Conservation (phyloP, 305 asterid genomes). For the Fraxinus angustifolia region DNA sequence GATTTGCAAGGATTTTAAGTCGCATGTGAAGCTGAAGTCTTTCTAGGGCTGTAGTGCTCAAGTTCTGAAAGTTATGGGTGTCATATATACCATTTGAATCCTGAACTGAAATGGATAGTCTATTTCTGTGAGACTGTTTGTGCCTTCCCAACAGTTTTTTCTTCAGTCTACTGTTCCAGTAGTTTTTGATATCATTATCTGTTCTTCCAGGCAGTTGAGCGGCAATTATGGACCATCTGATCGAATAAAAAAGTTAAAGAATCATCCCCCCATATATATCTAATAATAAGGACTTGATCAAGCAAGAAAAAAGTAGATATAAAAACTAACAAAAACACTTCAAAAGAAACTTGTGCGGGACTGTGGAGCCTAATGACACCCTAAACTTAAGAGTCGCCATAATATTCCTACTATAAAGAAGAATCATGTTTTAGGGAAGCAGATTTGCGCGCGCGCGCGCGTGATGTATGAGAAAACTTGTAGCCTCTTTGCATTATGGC, state of each 20-base stretch:
- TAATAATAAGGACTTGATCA: not conserved
- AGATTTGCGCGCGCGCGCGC: not conserved
- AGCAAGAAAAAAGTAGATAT: not conserved
- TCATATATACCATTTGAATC: constrained; percentile 32
- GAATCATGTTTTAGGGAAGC: not conserved
- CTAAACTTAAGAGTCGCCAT: not conserved
- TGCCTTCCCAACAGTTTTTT: constrained; percentile 66
- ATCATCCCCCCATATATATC: not conserved
- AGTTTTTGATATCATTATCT: constrained; percentile 76
- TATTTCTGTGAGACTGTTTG: constrained; percentile 39
- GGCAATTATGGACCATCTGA: constrained; percentile 75
- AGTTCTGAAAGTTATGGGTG: constrained; percentile 30
- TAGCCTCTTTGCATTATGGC: no score
- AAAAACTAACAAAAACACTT: not conserved
- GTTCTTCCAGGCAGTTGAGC: constrained; percentile 83
- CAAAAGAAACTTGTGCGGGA: not conserved
- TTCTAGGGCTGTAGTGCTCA: constrained; percentile 75
- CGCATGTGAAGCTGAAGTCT: constrained; percentile 84
- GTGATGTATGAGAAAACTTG: not conserved
- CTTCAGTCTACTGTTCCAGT: constrained; percentile 76
- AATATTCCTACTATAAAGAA: not conserved
- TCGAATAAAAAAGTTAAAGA: not conserved
- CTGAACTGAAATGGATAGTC: constrained; percentile 28
- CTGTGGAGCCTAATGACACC: not conserved
- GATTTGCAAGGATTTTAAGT: constrained; percentile 52